A percentile compares a stretch with the other conserved stretches of the same genome.
These are phyloP conservation scores for Fragaria ananassa DNA, from an alignment of 306 rosid genomes.

Conservation along the genomic window DNA sequence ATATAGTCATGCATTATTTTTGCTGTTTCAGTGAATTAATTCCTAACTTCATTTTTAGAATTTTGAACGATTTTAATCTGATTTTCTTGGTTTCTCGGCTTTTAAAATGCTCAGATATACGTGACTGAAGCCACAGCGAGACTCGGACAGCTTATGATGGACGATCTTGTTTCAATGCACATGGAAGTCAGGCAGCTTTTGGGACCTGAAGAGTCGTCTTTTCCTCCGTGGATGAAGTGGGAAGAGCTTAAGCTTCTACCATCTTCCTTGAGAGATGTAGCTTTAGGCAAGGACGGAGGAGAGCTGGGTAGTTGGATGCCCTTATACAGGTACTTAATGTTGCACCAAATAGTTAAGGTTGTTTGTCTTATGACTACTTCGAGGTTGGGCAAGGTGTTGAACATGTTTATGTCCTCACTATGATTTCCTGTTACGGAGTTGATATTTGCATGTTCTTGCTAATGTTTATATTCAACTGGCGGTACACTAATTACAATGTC, in stretches of 20 bases:
- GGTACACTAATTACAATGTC: neutral
- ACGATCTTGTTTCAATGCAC: conserved; percentile 82
- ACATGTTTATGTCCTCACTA: neutral
- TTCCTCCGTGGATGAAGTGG: conserved; percentile 64
- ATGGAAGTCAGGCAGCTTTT: conserved; percentile 70
- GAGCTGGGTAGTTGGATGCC: conserved; percentile 75
- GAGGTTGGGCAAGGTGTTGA: neutral
- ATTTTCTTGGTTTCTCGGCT: conserved; percentile 13
- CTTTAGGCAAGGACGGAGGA: conserved; percentile 63
- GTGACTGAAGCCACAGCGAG: conserved; percentile 70
- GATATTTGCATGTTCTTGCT: neutral
- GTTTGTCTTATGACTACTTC: neutral
- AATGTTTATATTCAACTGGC: neutral
- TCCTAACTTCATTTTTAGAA: neutral
- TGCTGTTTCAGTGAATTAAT: neutral
- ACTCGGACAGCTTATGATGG: conserved; percentile 85
- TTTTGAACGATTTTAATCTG: neutral
- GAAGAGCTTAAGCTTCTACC: conserved; percentile 63
- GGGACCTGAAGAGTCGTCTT: conserved; percentile 51
- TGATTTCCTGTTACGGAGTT: neutral
- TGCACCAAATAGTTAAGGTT: conserved; percentile 4
- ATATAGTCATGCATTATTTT: neutral
- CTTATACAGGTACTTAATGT: conserved; percentile 63
- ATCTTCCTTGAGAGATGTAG: conserved; percentile 50
- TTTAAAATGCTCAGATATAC: conserved; percentile 56